Conservation (phyloP, 345 rosid species). For the Rubroshorea leprosula region DNA sequence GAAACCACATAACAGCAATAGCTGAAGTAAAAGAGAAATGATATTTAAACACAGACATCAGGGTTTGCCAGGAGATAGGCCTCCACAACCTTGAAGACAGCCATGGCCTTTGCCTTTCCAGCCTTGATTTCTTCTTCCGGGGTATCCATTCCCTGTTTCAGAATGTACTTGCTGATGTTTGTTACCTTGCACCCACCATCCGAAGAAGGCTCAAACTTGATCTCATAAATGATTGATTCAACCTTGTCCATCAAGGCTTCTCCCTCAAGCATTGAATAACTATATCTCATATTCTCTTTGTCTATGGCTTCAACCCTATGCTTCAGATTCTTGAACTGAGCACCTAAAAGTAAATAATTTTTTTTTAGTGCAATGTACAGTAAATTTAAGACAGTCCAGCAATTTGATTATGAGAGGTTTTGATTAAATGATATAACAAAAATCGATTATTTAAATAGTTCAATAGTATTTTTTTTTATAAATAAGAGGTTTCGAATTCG, state of each 20-base stretch:
- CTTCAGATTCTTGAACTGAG: slow-evolving; percentile 23
- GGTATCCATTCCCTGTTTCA: slow-evolving; percentile 13
- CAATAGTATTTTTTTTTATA: too few species aligned
- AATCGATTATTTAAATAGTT: too few species aligned
- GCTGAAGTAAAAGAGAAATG: too few species aligned
- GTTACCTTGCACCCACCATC: slow-evolving; percentile 32
- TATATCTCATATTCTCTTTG: slow-evolving; percentile 14
- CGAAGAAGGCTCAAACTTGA: slow-evolving; percentile 18
- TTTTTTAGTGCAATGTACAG: too few species aligned
- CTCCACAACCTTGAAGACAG: slow-evolving; percentile 30
- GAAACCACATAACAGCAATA: too few species aligned
- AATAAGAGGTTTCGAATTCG: too few species aligned
- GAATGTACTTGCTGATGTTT: slow-evolving; percentile 20
- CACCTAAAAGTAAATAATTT: too few species aligned
- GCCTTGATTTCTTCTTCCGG: slow-evolving; percentile 26
- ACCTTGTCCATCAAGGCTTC: slow-evolving; percentile 11
- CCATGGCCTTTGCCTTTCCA: slow-evolving; percentile 15
- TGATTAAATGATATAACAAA: too few species aligned
- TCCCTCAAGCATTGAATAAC: slow-evolving; percentile 21
- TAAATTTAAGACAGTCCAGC: too few species aligned
- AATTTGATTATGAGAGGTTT: too few species aligned
- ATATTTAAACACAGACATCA: too few species aligned
- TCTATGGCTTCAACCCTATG: slow-evolving; percentile 17
- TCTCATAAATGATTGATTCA: slow-evolving; percentile 10
- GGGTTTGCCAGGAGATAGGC: slow-evolving; percentile 36